phyloP scores from a whole-genome alignment of 352 stramenopile species.

The Globisporangium cylindrosporum region DNA sequence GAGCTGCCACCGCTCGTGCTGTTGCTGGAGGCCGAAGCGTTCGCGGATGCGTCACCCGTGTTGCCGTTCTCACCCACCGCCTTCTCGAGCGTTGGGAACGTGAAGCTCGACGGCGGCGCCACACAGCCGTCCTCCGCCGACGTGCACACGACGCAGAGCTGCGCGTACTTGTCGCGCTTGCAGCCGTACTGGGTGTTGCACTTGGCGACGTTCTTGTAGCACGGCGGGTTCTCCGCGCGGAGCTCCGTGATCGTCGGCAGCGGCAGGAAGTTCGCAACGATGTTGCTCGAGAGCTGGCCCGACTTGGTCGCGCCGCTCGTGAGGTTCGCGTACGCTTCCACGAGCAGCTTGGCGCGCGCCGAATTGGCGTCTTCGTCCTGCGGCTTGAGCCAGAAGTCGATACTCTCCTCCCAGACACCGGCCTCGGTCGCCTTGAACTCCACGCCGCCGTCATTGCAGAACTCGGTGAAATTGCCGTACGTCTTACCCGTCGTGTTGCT shows the following conservation, averaged over 20 bases:
- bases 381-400: slow-evolving; percentile 68
- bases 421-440: slow-evolving; percentile 49
- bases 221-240: slow-evolving; percentile 50
- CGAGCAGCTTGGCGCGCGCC: slow-evolving; percentile 43
- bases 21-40: slow-evolving; percentile 9
- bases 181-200: slow-evolving; percentile 55
- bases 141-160: slow-evolving; percentile 62
- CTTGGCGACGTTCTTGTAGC: slow-evolving; percentile 61
- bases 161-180: slow-evolving; percentile 56
- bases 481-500: slow-evolving; percentile 45
- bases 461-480: slow-evolving; percentile 64
- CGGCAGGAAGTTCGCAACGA: slow-evolving; percentile 45
- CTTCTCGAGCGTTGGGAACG: slow-evolving; percentile 45
- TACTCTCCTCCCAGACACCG: slow-evolving; percentile 49
- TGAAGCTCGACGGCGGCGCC: slow-evolving; percentile 39
- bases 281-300: slow-evolving; percentile 29
- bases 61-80: slow-evolving; percentile 45
- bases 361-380: slow-evolving; percentile 55
- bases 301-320: slow-evolving; percentile 35
- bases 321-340: slow-evolving; percentile 55
- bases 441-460: slow-evolving; percentile 55
- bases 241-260: slow-evolving; percentile 52
- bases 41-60: slow-evolving; percentile 31
- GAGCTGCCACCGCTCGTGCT: slow-evolving; percentile 5
- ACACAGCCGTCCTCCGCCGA: slow-evolving; percentile 41